Evolutionary conservation across 345 rosid species (phyloP).

Genomic region (Syzygium jambos): DNA sequence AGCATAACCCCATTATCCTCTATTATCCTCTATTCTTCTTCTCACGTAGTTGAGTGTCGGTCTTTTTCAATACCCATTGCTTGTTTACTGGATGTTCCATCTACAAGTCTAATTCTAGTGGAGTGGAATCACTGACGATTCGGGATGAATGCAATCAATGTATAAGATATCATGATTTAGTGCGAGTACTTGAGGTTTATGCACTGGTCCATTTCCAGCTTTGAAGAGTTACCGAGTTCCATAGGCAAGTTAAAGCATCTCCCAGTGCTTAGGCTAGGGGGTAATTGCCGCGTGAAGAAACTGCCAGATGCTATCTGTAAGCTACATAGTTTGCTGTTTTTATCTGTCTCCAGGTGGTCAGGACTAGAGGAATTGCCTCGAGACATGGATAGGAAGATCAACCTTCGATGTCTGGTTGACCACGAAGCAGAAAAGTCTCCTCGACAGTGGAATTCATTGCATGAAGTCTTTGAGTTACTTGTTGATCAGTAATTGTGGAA

Average conservation of each 20-base stretch:
- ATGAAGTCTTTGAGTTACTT: background rate
- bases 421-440: background rate
- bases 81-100: background rate
- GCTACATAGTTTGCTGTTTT: background rate
- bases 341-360: background rate
- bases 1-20: too few relatives aligned
- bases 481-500: background rate
- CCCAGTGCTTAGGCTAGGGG: background rate
- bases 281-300: background rate
- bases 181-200: background rate
- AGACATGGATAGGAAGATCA: background rate
- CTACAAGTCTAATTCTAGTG: background rate
- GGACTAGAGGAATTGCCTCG: background rate
- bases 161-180: background rate
- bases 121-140: background rate
- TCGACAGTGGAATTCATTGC: background rate
- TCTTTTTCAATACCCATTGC: background rate
- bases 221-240: background rate
- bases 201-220: background rate
- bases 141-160: background rate
- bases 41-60: background rate
- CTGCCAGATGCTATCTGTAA: background rate
- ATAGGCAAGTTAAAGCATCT: background rate
- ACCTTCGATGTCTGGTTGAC: background rate
- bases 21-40: background rate